These are phyloP conservation scores for Aspergillus brasiliensis DNA, from an alignment of 2,329 filamentous ascomycete species.

Conservation along the genomic window DNA sequence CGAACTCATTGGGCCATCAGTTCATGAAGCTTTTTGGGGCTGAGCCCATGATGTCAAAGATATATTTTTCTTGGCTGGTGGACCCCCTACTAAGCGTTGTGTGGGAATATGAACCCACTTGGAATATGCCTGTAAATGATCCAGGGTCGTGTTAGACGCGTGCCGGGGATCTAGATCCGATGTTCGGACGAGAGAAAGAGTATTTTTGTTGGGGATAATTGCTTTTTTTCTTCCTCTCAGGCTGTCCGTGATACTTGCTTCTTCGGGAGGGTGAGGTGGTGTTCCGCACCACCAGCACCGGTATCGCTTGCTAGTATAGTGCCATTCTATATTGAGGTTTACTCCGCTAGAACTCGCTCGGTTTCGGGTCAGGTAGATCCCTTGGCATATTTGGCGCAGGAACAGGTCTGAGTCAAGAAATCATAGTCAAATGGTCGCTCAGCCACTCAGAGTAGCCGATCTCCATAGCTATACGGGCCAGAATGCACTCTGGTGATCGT, in stretches of 20 bases:
- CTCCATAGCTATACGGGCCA: not conserved
- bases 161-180: not conserved
- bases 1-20: not conserved
- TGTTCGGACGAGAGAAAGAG: not conserved
- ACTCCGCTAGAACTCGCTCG: not conserved
- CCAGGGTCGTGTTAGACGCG: not conserved
- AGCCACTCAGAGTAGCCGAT: not conserved
- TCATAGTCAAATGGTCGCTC: not conserved
- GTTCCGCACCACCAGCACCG: not conserved
- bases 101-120: not conserved
- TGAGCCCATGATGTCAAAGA: not conserved
- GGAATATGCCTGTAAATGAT: not conserved
- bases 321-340: not conserved
- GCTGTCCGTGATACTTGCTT: not conserved
- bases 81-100: not conserved
- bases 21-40: not conserved
- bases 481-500: not conserved
- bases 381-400: not conserved
- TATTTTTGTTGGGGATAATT: not conserved
- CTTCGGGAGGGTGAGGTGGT: not conserved
- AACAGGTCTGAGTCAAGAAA: not conserved
- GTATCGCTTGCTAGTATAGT: conserved; percentile 1
- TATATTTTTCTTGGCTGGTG: not conserved
- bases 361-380: not conserved
- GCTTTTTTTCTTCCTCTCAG: not conserved